Conservation (phyloP, 208 protist species). For the Blastocrithidia nonstop region DNA sequence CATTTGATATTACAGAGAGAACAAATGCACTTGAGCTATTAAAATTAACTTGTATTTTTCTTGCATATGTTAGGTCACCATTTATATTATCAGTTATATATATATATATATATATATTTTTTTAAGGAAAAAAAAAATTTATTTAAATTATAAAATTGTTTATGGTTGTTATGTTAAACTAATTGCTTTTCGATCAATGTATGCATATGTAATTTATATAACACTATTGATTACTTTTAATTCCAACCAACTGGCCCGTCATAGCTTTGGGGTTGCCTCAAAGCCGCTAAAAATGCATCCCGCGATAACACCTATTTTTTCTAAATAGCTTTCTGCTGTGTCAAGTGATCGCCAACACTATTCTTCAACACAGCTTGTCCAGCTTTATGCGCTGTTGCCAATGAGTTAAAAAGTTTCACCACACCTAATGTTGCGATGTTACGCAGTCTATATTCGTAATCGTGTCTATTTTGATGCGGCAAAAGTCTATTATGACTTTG, state of each 20-base stretch:
- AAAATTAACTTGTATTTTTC: too few relatives aligned
- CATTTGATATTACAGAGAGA: too few relatives aligned
- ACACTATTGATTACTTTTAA: slow-evolving; percentile 4
- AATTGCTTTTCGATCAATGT: not conserved
- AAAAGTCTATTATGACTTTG: slow-evolving; percentile 69
- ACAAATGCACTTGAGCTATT: too few relatives aligned
- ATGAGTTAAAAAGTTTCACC: slow-evolving; percentile 78
- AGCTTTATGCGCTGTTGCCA: slow-evolving; percentile 62
- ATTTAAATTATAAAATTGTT: too few relatives aligned
- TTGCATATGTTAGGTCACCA: too few relatives aligned
- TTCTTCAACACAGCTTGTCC: slow-evolving; percentile 31
- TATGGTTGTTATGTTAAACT: not conserved
- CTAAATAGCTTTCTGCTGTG: slow-evolving; percentile 52
- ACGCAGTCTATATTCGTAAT: slow-evolving; percentile 82
- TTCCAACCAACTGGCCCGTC: not conserved
- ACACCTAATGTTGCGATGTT: slow-evolving; percentile 65
- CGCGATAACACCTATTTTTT: slow-evolving; percentile 64
- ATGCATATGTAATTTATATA: not conserved
- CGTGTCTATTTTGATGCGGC: slow-evolving; percentile 54
- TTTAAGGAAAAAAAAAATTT: too few relatives aligned
- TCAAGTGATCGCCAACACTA: slow-evolving; percentile 22
- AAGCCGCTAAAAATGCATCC: slow-evolving; percentile 58
- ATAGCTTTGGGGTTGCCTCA: slow-evolving; percentile 28
- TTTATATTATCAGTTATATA: too few relatives aligned
- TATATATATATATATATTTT: too few relatives aligned